Base-by-base conservation (phyloP, 345 rosid species). In the Fremontodendron californicum region DNA sequence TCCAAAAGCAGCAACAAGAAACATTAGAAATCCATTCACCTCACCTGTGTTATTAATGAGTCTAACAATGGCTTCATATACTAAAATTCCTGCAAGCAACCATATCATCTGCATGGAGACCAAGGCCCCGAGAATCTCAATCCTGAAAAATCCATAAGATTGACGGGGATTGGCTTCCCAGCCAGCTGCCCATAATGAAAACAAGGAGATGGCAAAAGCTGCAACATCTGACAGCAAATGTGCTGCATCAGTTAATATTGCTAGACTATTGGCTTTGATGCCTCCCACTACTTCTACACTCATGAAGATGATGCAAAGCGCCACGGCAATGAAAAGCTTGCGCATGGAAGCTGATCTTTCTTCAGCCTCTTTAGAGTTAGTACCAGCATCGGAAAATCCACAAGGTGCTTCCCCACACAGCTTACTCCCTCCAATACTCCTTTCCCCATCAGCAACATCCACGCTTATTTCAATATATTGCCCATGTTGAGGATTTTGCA, bases 21-120 rank as follows among this genome's bases (percentile, higher is more conserved):
- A 88, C 91, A 88, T 86, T 21, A 88, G 84, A 75, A 80, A 83
- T 2, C 91, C 91, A 75, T 88, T 39, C 39, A 86, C 91, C 62
- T 80, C 74, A 54, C 81, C 81, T 3, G 83, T 85, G 13, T 79
- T 66, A 15, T 83, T 39, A 35, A 86, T 73, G 52, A 85, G 76
- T 71, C 89, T 80, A 46, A 75, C 65, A 63, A 88, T 85, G 68
- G 89, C 91, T 81, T 88, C 87, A 62, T 85, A 88, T 2, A 88
- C 88, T 6, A 86, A 83, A 75, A 88, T 83, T 31, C 91, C 91
- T 7, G 89, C 81, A 61, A 88, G 88, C 58, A 88, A 83, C 89
- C 89, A 86, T 43, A 85, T 86, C 58, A 86, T 58, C 80, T 83
- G 89, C 45, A 85, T 85, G 29, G 88, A 88, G 52, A 85, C 77